Evolutionary conservation across 371 early-diverging fungal genomes (phyloP), one percentile per base, ranked within the genome.

Genomic region (Cokeromyces recurvatus): DNA sequence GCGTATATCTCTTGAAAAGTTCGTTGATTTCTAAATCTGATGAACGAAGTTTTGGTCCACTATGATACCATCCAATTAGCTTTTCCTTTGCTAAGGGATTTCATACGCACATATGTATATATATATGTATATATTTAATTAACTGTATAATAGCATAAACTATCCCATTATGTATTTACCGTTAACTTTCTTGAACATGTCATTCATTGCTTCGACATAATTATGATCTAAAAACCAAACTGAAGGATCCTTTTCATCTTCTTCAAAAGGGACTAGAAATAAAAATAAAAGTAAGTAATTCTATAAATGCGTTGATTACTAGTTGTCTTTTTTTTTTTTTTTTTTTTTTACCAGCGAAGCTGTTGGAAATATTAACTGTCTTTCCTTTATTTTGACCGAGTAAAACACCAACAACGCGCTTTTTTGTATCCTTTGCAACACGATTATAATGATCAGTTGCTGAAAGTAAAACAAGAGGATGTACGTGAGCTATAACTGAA

Each of bases 41-140:
- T 6, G 89, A 82, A 36, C 95, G 91, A 57, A 99, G 84, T 69
- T 95, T 94, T 21, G 98, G 98, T 24, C 99, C 99, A 68, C 91
- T 91, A 77, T 99, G 99, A 73, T 99, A 99, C 99, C 99, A 99
- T 31, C 99, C 99, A 48, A 99, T 83, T 77, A 99, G 84, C 66
- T 86, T 85, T 66, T 99, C 99, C 79, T 92, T 94, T 40, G 92
- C 94, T 93, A 66, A 9, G n/a, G n/a, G n/a, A n/a, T n/a, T n/a
- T n/a, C n/a, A n/a, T n/a, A n/a, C n/a, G n/a, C n/a, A n/a, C n/a
- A n/a, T n/a, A n/a, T n/a, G n/a, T n/a, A n/a, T n/a, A n/a, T n/a
- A n/a, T n/a, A n/a, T n/a, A n/a, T n/a, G n/a, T n/a, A n/a, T n/a
- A n/a, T n/a, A n/a, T n/a, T n/a, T n/a, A n/a, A n/a, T n/a, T n/a